A percentile compares a stretch with the other conserved stretches of the same genome.
Conservation (phyloP, 1,284 basidiomycete species). For the Flammula alnicola region DNA sequence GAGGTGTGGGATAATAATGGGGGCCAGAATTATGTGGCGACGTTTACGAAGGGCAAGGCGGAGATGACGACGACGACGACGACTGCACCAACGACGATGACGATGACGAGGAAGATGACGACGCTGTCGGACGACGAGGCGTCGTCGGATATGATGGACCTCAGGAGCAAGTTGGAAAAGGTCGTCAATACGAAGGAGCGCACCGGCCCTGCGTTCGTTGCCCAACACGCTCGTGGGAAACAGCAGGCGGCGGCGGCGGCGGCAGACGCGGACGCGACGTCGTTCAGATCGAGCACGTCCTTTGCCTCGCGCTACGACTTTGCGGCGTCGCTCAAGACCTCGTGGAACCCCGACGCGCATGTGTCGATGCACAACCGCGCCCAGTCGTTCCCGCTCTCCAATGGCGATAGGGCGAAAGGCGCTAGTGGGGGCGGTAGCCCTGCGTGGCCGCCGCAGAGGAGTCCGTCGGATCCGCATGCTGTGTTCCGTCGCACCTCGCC, state of each 20-base stretch:
- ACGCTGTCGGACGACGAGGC: constrained; percentile 29
- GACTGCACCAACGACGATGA: too few relatives aligned
- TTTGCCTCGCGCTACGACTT: constrained; percentile 63
- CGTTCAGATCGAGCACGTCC: constrained; percentile 36
- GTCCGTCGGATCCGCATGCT: constrained; percentile 22
- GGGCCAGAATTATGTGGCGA: constrained; percentile 80
- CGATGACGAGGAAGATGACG: constrained; percentile 23
- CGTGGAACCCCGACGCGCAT: constrained; percentile 42
- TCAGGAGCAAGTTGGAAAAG: constrained; percentile 60
- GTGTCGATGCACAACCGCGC: constrained; percentile 31
- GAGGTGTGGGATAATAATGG: constrained; percentile 94
- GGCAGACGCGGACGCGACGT: constrained; percentile 25
- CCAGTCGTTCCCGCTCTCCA: constrained; percentile 32
- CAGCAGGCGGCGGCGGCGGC: constrained; percentile 18
- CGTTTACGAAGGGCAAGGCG: constrained; percentile 45
- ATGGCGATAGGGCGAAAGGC: too few relatives aligned
- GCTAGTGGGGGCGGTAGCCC: constrained; percentile 32
- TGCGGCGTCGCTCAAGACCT: constrained; percentile 49
- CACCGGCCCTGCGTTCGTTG: constrained; percentile 27
- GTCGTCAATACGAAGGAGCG: constrained; percentile 49
- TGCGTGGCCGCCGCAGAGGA: constrained; percentile 43
- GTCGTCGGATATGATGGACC: constrained; percentile 43
- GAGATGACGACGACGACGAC: constrained; percentile 7
- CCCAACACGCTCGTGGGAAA: constrained; percentile 17
- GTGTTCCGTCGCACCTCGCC: constrained; percentile 14